Conservation (phyloP, 495 filamentous ascomycete species). For the Penicillium macrosclerotiorum region DNA sequence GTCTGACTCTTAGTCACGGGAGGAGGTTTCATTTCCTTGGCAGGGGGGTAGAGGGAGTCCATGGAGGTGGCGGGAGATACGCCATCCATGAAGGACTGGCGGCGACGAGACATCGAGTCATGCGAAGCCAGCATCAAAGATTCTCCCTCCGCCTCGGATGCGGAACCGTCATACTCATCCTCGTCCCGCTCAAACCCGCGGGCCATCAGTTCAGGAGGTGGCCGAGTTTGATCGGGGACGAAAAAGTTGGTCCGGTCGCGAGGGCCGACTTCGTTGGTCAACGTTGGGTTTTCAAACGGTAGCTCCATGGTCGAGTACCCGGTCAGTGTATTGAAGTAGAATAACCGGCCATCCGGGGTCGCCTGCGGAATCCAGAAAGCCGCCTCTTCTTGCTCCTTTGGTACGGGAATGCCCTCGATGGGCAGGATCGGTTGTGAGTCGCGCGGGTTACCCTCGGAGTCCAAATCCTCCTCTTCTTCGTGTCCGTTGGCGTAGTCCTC, state of each 20-base stretch:
- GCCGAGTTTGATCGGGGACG: constrained; percentile 84
- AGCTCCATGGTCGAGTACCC: constrained; percentile 90
- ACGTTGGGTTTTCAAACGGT: constrained; percentile 85
- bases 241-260: constrained; percentile 82
- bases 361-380: constrained; percentile 99
- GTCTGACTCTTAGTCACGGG: constrained; percentile 21
- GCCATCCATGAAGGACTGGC: constrained; percentile 68
- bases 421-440: constrained; percentile 59
- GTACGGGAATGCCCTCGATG: constrained; percentile 61
- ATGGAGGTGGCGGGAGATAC: constrained; percentile 89
- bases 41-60: constrained; percentile 72
- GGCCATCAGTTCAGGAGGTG: constrained; percentile 90
- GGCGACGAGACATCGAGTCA: constrained; percentile 55
- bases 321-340: constrained; percentile 96
- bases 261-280: constrained; percentile 77
- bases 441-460: constrained; percentile 58
- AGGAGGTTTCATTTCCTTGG: constrained; percentile 23
- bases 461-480: constrained; percentile 60
- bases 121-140: constrained; percentile 60
- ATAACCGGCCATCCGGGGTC: constrained; percentile 88
- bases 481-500: constrained; percentile 71
- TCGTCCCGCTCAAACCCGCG: constrained; percentile 79
- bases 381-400: constrained; percentile 76
- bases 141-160: constrained; percentile 79
- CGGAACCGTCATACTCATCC: constrained; percentile 79